A percentile compares a stretch with the other conserved stretches of the same genome.
Conservation (phyloP, 495 filamentous ascomycete species). For the Aspergillus ostianus region DNA sequence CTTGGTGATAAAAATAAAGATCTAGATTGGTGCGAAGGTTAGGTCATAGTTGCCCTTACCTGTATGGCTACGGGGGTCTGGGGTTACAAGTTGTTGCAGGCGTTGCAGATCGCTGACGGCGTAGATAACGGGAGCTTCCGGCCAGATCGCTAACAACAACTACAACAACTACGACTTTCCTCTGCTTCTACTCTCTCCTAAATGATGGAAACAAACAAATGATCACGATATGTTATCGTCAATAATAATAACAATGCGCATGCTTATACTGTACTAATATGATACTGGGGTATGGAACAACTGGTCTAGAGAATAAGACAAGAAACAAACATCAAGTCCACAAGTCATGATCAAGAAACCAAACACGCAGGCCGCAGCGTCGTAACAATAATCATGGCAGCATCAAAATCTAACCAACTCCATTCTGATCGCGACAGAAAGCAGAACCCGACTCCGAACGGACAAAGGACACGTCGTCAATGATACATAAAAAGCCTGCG, state of each 20-base stretch:
- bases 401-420: conserved; percentile 12
- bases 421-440: conserved; percentile 10
- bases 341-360: conserved; percentile 1
- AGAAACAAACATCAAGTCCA: conserved; percentile 1
- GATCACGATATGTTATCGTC: background rate
- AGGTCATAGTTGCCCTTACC: background rate
- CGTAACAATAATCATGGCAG: background rate
- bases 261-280: background rate
- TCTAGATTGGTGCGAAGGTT: no score
- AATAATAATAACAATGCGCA: background rate
- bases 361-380: background rate
- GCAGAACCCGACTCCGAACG: conserved; percentile 6
- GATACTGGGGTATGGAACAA: background rate
- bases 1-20: background rate
- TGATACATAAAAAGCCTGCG: background rate
- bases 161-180: no score
- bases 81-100: background rate
- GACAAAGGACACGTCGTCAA: conserved; percentile 2
- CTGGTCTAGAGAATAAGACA: background rate
- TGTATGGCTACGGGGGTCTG: background rate
- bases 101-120: background rate
- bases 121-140: background rate
- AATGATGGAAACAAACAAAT: background rate
- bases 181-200: no score
- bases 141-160: no score